A percentile compares a stretch with the other conserved stretches of the same genome.
These are phyloP conservation scores for Micractinium conductrix DNA, from an alignment of 139 green algal genomes.

Conservation along the genomic window DNA sequence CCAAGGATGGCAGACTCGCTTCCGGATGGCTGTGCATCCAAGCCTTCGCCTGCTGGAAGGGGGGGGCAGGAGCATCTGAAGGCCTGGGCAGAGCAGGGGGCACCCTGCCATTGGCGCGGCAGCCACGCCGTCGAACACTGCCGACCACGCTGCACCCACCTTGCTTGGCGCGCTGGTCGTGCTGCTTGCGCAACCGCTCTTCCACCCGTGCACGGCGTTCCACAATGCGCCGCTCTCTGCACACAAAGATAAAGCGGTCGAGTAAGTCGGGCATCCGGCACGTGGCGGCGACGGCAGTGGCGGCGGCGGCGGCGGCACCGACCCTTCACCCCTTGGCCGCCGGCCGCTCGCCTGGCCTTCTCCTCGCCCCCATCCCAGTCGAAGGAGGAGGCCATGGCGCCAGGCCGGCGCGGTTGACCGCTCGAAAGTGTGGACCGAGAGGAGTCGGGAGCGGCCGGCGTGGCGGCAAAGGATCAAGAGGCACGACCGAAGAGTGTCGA, in stretches of 20 bases:
- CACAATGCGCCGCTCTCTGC: constrained; percentile 19
- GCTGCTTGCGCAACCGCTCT: background rate
- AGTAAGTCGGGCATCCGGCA: too few relatives aligned
- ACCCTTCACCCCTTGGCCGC: too few relatives aligned
- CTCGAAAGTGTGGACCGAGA: too few relatives aligned
- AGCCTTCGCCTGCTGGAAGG: background rate
- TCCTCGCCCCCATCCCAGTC: constrained; percentile 18
- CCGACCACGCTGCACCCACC: too few relatives aligned
- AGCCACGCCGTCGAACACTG: too few relatives aligned
- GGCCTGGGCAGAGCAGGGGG: background rate
- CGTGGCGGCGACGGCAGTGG: background rate
- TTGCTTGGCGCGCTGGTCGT: constrained; percentile 4
- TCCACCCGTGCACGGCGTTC: constrained; percentile 21
- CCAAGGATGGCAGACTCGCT: background rate
- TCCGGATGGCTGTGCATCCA: too few relatives aligned
- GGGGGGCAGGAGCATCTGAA: background rate
- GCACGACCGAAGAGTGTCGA: too few relatives aligned
- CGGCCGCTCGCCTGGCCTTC: constrained; percentile 2
- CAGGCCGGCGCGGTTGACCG: too few relatives aligned
- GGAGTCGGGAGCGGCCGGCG: too few relatives aligned
- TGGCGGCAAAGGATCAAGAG: too few relatives aligned
- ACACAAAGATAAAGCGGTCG: too few relatives aligned
- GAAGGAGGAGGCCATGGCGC: background rate
- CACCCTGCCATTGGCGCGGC: too few relatives aligned
- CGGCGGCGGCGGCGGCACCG: background rate